Evolutionary conservation across 192 early-diverging fungal species (phyloP).

Genomic region (Lobosporangium transversale): DNA sequence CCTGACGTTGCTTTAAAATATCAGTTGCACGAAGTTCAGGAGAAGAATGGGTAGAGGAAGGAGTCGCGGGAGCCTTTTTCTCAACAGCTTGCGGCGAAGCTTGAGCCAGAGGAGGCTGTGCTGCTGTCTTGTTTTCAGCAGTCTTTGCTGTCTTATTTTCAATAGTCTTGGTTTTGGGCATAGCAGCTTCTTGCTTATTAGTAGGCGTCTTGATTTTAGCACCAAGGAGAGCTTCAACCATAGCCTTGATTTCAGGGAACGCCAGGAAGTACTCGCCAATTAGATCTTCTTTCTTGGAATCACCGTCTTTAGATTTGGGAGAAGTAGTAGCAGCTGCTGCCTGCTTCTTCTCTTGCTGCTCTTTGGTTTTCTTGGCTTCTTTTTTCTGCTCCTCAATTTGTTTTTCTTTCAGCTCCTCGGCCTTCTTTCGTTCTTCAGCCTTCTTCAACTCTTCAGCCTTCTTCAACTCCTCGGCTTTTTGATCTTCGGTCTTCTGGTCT

Average conservation of each 20-base stretch:
- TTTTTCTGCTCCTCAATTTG: neutral
- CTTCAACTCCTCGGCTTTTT: neutral
- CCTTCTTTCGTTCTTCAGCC: conserved; percentile 3
- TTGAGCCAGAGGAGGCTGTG: too few species aligned
- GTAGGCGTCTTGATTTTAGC: conserved; percentile 11
- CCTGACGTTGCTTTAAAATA: conserved; percentile 34
- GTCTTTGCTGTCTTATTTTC: neutral
- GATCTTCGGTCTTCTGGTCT: too few species aligned
- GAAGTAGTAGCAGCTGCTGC: neutral
- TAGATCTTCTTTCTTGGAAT: conserved; percentile 33
- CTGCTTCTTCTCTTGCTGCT: conserved; percentile 11
- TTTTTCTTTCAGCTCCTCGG: conserved; percentile 10
- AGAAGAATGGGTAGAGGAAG: conserved; percentile 33
- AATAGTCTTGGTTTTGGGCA: neutral
- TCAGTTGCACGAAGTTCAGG: conserved; percentile 42
- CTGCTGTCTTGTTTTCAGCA: neutral
- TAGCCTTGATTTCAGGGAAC: conserved; percentile 35
- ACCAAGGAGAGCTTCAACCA: conserved; percentile 45
- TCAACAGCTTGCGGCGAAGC: too few species aligned
- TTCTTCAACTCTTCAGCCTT: neutral
- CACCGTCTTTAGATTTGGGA: neutral
- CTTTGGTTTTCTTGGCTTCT: neutral
- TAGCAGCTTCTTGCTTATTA: neutral
- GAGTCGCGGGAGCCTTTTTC: neutral
- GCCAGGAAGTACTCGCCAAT: conserved; percentile 33